phyloP scores from a whole-genome alignment of 2,329 filamentous ascomycete species.

The Apiospora aurea region DNA sequence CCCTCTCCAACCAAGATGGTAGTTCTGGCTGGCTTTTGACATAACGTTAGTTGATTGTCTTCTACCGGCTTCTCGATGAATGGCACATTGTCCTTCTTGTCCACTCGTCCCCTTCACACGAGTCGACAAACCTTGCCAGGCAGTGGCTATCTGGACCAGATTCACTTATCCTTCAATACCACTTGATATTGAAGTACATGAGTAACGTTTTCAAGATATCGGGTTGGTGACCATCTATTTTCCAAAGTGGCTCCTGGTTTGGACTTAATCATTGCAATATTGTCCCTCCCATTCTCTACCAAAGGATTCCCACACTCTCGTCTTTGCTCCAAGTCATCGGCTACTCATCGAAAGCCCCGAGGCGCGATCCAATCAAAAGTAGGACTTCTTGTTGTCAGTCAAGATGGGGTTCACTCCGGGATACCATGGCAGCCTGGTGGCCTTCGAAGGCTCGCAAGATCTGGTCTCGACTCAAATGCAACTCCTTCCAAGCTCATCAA shows the following conservation, averaged over 20 bases:
- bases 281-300: not conserved
- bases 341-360: not conserved
- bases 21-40: not conserved
- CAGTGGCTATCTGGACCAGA: not conserved
- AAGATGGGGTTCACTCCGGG: constrained; percentile 37
- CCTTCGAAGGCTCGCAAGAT: constrained; percentile 65
- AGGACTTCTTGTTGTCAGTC: not conserved
- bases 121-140: not conserved
- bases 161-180: not conserved
- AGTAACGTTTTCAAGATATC: not conserved
- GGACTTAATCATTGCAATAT: too few species aligned
- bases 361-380: not conserved
- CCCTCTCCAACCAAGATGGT: not conserved
- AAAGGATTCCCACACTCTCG: not conserved
- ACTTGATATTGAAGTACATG: not conserved
- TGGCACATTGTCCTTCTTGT: not conserved
- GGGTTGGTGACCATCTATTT: not conserved
- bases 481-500: constrained; percentile 64
- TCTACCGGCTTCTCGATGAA: not conserved
- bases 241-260: not conserved
- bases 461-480: constrained; percentile 65
- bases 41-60: not conserved
- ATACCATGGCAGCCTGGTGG: constrained; percentile 60
- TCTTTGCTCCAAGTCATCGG: not conserved
- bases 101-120: not conserved